Evolutionary conservation across 805 yeast genomes (phyloP).

Genomic region (Saturnispora gosingensis): DNA sequence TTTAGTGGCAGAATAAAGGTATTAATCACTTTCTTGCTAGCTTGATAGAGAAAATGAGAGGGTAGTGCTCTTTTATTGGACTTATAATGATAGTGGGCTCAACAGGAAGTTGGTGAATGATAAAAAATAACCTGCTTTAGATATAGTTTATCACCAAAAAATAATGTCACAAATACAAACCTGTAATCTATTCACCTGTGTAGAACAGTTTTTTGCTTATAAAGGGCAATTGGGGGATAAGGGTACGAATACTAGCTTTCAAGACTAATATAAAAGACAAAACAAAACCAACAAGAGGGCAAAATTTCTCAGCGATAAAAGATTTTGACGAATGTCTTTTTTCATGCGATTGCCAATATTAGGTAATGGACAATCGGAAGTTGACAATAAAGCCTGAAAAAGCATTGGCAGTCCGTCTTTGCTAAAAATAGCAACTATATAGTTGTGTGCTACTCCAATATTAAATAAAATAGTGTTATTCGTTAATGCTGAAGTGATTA

Average conservation of each 20-base stretch:
- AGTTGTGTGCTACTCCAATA: too few species aligned
- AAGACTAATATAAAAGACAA: neutral
- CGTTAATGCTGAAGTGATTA: too few species aligned
- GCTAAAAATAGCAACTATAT: neutral
- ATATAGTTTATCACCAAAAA: neutral
- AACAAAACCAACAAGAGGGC: conserved; percentile 1
- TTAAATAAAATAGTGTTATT: too few species aligned
- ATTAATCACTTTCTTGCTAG: neutral
- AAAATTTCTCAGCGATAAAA: conserved; percentile 1
- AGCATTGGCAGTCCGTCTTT: neutral
- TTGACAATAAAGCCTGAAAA: neutral
- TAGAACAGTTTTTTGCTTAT: neutral
- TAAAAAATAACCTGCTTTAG: neutral
- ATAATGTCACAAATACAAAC: neutral
- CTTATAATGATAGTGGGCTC: neutral
- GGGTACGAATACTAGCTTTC: neutral
- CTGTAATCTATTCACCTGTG: neutral
- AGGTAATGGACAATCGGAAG: neutral
- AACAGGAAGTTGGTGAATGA: neutral
- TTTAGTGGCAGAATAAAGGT: neutral
- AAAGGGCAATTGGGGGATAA: neutral
- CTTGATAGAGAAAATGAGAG: neutral
- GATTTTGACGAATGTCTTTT: neutral
- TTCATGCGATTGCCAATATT: neutral
- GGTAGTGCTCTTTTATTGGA: neutral